These are phyloP conservation scores for Ceratobasidium sp. DNA, from an alignment of 1,284 basidiomycete genomes.

Conservation along the genomic window DNA sequence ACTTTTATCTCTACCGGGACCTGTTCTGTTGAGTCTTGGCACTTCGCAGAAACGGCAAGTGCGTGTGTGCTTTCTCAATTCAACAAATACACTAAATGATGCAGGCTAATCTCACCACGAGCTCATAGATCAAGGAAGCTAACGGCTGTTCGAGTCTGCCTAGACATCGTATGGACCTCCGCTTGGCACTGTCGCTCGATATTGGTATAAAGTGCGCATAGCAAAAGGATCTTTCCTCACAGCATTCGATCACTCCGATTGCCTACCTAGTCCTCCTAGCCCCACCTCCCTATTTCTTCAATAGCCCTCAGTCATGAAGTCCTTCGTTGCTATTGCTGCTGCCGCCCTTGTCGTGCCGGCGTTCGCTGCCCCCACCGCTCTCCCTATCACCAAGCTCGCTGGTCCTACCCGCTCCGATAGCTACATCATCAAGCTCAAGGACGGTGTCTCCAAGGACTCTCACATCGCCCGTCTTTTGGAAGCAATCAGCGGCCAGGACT, in stretches of 20 bases:
- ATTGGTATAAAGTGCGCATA: too few relatives aligned
- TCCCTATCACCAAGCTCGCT: conserved; percentile 31
- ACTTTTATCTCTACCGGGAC: too few relatives aligned
- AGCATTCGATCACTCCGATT: background rate
- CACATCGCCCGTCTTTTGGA: conserved; percentile 28
- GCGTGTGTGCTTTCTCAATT: too few relatives aligned
- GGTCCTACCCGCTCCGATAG: conserved; percentile 32
- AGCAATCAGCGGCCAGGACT: conserved; percentile 29
- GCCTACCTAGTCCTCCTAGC: background rate
- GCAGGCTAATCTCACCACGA: too few relatives aligned
- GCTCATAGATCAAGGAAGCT: too few relatives aligned
- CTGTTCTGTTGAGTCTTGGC: too few relatives aligned
- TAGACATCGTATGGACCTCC: too few relatives aligned
- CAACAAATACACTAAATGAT: too few relatives aligned
- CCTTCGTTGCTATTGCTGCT: conserved; percentile 31
- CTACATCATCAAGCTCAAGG: conserved; percentile 44
- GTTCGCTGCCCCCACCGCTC: conserved; percentile 38
- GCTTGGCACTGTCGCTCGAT: too few relatives aligned
- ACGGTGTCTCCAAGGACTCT: conserved; percentile 39
- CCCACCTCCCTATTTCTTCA: background rate
- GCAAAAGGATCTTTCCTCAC: background rate
- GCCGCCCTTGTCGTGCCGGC: conserved; percentile 37
- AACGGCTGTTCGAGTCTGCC: too few relatives aligned
- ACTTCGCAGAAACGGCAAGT: too few relatives aligned
- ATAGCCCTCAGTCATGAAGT: conserved; percentile 17